Evolutionary conservation across 176 grass and related monocot genomes (phyloP).

Genomic region (Oryza australiensis): DNA sequence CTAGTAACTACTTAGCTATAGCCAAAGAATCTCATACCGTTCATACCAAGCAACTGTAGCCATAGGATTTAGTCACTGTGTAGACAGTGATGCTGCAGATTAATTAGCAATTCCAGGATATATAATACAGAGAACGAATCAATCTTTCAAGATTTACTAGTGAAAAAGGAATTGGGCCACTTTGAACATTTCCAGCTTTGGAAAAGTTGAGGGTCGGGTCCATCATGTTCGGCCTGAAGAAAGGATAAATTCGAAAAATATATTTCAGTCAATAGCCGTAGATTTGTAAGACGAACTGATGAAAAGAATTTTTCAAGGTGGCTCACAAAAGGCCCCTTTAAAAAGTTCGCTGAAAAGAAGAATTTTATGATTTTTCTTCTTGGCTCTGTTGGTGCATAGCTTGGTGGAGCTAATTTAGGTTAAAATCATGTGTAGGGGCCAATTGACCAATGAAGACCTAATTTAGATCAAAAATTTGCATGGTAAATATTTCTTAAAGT

Average conservation of each 20-base stretch:
- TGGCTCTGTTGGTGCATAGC: neutral
- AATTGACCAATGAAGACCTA: neutral
- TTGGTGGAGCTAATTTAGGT: neutral
- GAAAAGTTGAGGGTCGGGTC: neutral
- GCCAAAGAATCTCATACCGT: slow-evolving; percentile 35
- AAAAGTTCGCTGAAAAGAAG: neutral
- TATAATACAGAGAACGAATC: neutral
- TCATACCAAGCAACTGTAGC: slow-evolving; percentile 21
- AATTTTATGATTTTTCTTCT: neutral
- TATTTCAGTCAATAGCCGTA: neutral
- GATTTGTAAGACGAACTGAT: neutral
- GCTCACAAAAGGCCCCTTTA: neutral
- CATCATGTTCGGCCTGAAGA: neutral
- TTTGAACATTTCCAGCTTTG: slow-evolving; percentile 5
- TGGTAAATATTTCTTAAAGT: neutral
- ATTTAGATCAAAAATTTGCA: neutral
- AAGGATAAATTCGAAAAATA: neutral
- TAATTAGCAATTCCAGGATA: neutral
- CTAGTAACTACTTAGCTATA: neutral
- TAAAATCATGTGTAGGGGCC: neutral
- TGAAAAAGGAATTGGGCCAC: neutral
- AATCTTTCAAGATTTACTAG: neutral
- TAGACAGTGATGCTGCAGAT: neutral
- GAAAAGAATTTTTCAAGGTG: neutral
- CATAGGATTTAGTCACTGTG: slow-evolving; percentile 1